Evolutionary conservation across 1,284 basidiomycete species (phyloP), one percentile per base, ranked within the genome.

Genomic region (Ceratobasidium sp.): DNA sequence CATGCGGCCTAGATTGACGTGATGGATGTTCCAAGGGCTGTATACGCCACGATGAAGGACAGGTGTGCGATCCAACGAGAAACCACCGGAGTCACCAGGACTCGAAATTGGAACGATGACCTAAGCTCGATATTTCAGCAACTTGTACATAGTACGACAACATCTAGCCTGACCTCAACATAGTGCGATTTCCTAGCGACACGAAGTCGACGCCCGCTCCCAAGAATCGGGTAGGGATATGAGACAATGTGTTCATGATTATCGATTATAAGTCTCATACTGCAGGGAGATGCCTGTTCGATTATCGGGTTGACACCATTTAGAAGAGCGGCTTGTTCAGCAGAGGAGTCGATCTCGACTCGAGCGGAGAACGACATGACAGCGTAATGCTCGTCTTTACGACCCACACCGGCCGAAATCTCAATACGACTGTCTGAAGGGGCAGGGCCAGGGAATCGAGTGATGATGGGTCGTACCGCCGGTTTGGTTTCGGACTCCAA

Each of bases 171-270:
- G n/a, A 56, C 71, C 62, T 75, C 71, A 15, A 75, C 40, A 15
- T 75, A 75, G 26, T 65, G 61, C 23, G 71, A 75, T n/a, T 75
- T 75, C 12, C 71, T n/a, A 23, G 71, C 71, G 26, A 75, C 38
- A 2, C 71, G 61, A 10, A 75, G 46, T 38, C 56, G 65, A 40
- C 66, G 13, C 20, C 62, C 15, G 6, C 23, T 9, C 7, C 71
- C 71, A 17, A 65, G 26, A 44, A 75, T 75, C 4, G 71, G 71
- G 20, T 75, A 75, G 12, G 71, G 61, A 44, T 40, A 75, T 12
- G 71, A 20, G 9, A 75, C 23, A 20, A 44, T n/a, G 33, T 75
- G 71, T 2, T 23, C 2, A n/a, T 75, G 28, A 2, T 33, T 20
- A 12, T 12, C 71, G 17, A 75, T 54, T 9, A 15, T 9, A 10